Conservation (phyloP, 805 yeast species). For the Kodamaea hsintzibuensis region DNA sequence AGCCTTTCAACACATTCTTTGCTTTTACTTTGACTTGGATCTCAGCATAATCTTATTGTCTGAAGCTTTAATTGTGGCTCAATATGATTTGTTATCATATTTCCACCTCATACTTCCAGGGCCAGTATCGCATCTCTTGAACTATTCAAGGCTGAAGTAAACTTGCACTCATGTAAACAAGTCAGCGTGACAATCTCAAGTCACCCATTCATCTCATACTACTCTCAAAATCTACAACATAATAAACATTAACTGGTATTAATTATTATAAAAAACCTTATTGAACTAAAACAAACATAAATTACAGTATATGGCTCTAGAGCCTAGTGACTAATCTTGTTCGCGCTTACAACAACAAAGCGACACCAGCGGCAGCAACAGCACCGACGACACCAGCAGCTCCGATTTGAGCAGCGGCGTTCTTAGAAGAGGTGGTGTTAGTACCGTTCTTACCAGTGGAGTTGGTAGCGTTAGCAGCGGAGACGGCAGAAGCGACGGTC, state of each 20-base stretch:
- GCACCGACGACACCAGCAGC: conserved; percentile 31
- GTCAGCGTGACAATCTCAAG: too few species aligned
- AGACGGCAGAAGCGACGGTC: conserved; percentile 30
- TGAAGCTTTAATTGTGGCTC: too few species aligned
- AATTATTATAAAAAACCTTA: neutral
- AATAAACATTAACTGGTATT: neutral
- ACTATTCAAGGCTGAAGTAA: too few species aligned
- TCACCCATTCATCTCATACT: too few species aligned
- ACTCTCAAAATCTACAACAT: neutral
- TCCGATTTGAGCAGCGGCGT: conserved; percentile 28
- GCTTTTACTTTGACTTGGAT: too few species aligned
- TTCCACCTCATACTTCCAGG: too few species aligned
- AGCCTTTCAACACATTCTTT: too few species aligned
- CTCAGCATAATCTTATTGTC: too few species aligned
- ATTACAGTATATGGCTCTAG: neutral
- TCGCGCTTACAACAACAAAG: conserved; percentile 30
- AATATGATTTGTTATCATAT: too few species aligned
- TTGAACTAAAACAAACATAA: neutral
- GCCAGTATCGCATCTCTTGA: too few species aligned
- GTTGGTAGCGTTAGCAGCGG: conserved; percentile 27
- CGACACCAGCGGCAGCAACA: conserved; percentile 31
- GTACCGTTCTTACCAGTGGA: conserved; percentile 16
- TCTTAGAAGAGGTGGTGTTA: conserved; percentile 18
- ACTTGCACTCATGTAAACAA: too few species aligned
- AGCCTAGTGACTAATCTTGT: neutral